phyloP scores from a whole-genome alignment of 73 alveolate species.

The Paramecium sonneborni region DNA sequence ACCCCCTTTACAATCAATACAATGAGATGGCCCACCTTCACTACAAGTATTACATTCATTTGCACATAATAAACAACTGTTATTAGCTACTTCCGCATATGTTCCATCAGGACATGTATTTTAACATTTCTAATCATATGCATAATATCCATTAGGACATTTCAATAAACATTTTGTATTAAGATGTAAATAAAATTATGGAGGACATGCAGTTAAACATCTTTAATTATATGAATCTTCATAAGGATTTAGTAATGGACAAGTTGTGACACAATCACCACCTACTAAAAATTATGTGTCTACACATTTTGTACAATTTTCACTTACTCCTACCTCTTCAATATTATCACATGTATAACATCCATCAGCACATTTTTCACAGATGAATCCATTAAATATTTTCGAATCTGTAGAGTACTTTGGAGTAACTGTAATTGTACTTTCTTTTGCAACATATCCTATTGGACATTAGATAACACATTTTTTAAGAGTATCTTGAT shows the following conservation, averaged over 20 bases:
- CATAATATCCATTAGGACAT: not conserved
- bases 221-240: not conserved
- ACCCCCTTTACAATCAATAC: not conserved
- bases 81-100: not conserved
- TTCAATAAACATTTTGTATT: not conserved
- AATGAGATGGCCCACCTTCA: not conserved
- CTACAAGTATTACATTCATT: not conserved
- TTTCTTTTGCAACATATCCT: not conserved
- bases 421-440: not conserved
- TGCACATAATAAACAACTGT: not conserved
- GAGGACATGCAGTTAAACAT: slow-evolving; percentile 10
- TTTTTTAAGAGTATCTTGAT: not conserved
- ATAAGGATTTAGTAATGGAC: not conserved
- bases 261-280: not conserved
- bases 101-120: not conserved
- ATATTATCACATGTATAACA: not conserved
- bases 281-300: not conserved
- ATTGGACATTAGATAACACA: not conserved
- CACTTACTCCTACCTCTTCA: not conserved
- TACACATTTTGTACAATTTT: not conserved
- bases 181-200: not conserved
- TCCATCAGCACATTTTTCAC: not conserved
- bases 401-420: not conserved
- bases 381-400: not conserved
- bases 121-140: not conserved